Base-by-base conservation (phyloP, 441 rosid genomes). In the Adansonia grandidieri region DNA sequence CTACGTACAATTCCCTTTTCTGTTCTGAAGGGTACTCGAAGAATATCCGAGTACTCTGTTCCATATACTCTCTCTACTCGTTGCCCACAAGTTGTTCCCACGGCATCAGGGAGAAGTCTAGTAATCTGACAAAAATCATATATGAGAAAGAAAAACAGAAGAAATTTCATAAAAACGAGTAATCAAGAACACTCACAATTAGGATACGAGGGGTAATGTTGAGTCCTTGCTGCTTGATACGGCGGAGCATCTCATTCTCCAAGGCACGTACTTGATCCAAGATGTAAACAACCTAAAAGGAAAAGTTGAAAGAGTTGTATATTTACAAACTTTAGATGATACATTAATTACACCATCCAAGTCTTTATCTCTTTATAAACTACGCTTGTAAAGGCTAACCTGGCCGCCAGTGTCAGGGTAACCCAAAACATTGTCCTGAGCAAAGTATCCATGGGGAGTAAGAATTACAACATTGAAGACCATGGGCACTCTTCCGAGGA, bases 381-480 rank as follows among this genome's bases (percentile, higher is more conserved):
- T 42, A 56, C 51, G 72, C 75, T 66, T 13, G 60, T 32, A 37
- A 82, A 32, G 24, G 71, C 78, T 77, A 62, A 93, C 98, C 94
- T 96, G 99, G 81, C 99, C 99, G 73, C 99, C 99, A 0, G 99
- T 96, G 78, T 96, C 99, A 11, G 99, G 99, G 87, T 93, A 96
- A 1, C 99, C 99, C 84, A 96, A 90, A 75, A 93, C 97, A 47
- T 93, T 85, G 86, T 91, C 97, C 50, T 93, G 97, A 20, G 95
- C 97, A 67, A 93, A 93, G 90, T 90, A 93, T 22, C 97, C 97
- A 40, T 93, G 97, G 8, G 97, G 97, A 8, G 97, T 77, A 81
- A 93, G 88, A 58, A 93, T 93, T 60, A 91, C 97, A 53, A 93
- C 97, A 72, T 91, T 93, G 75, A 93, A 93, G 17, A 91, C 97